phyloP scores from a whole-genome alignment of 202 grass and related monocot genomes.

The Digitaria exilis region DNA sequence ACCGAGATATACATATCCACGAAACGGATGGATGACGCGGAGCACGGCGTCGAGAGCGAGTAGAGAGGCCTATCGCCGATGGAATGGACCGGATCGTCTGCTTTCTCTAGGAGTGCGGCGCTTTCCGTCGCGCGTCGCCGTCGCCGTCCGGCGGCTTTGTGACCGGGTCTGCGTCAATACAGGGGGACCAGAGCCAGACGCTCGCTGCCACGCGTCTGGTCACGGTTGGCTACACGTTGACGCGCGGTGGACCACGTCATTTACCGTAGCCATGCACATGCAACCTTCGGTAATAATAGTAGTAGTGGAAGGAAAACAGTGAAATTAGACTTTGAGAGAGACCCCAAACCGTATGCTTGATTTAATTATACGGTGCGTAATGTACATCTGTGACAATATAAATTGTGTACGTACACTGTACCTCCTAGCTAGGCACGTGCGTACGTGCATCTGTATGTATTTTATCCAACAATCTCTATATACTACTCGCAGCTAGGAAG shows the following conservation, averaged over 20 bases:
- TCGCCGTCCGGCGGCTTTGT: conserved; percentile 3
- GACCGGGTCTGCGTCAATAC: not conserved
- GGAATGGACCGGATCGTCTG: conserved; percentile 32
- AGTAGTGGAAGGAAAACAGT: too few species aligned
- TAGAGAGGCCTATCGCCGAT: not conserved
- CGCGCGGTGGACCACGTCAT: not conserved
- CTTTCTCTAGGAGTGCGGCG: not conserved
- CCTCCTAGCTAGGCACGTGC: conserved; percentile 2
- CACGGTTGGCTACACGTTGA: not conserved
- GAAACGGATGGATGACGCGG: conserved; percentile 1
- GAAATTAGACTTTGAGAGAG: not conserved
- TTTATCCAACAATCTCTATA: not conserved
- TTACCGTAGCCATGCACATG: conserved; percentile 14
- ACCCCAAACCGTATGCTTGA: not conserved
- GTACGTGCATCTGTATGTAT: conserved; percentile 12
- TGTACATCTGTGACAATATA: conserved; percentile 22
- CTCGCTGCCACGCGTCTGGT: not conserved
- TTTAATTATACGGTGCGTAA: not conserved
- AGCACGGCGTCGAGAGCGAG: not conserved
- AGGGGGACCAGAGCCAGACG: not conserved
- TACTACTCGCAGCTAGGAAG: conserved; percentile 2
- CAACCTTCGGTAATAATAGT: conserved; percentile 8
- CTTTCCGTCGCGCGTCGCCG: not conserved
- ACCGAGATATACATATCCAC: conserved; percentile 19
- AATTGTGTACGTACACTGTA: conserved; percentile 20